These are phyloP conservation scores for Schwanniomyces pseudopolymorphus DNA, from an alignment of 805 yeast species.

Conservation along the genomic window DNA sequence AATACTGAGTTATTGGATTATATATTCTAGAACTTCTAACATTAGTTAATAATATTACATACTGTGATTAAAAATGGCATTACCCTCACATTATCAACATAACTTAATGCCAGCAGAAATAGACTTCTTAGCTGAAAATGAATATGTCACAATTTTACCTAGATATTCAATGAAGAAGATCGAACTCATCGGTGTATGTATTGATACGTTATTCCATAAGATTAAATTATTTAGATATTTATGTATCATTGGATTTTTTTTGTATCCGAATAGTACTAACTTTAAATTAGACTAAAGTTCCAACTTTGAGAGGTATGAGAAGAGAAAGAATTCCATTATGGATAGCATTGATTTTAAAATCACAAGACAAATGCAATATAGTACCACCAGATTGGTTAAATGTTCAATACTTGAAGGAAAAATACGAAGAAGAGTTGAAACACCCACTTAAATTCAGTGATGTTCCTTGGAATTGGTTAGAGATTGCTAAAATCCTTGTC, in stretches of 20 bases:
- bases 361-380: conserved; percentile 82
- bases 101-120: conserved; percentile 76
- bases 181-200: conserved; percentile 60
- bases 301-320: conserved; percentile 64
- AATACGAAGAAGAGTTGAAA: conserved; percentile 66
- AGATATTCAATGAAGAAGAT: conserved; percentile 67
- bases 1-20: neutral
- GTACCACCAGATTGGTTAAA: conserved; percentile 86
- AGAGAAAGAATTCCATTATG: conserved; percentile 76
- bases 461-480: conserved; percentile 90
- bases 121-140: conserved; percentile 83
- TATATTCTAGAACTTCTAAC: neutral
- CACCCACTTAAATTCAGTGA: conserved; percentile 59
- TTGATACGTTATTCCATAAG: too few species aligned
- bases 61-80: conserved; percentile 47
- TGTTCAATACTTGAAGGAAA: conserved; percentile 48
- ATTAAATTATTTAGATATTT: too few species aligned
- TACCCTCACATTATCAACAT: conserved; percentile 53
- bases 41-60: neutral
- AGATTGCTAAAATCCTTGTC: conserved; percentile 67
- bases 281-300: conserved; percentile 44
- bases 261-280: too few species aligned
- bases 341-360: conserved; percentile 80
- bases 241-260: too few species aligned
- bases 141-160: conserved; percentile 71